Percentiles rank a stretch among this genome's conserved stretches.
phyloP scores from a whole-genome alignment of 1,284 basidiomycete genomes.

The Fistulinella cinereoalba region DNA sequence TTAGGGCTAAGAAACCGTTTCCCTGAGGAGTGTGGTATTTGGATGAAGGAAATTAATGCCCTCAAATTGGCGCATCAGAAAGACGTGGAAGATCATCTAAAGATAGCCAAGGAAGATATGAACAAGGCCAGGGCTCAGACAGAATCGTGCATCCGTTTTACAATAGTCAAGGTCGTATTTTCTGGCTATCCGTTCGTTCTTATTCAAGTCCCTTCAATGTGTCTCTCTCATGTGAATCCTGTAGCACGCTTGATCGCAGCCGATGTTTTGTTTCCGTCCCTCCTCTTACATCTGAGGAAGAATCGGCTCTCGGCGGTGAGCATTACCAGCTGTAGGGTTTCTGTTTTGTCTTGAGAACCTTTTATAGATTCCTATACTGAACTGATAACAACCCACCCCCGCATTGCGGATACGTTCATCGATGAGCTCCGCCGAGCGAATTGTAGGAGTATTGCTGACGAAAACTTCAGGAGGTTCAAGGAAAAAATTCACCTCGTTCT shows the following conservation, averaged over 20 bases:
- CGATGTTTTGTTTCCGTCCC: slow-evolving; percentile 15
- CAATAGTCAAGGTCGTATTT: slow-evolving; percentile 26
- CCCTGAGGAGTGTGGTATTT: slow-evolving; percentile 24
- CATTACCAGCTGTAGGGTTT: neutral
- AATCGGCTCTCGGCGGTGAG: slow-evolving; percentile 14
- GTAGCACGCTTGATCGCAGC: slow-evolving; percentile 21
- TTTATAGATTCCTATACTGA: slow-evolving; percentile 18
- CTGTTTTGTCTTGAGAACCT: neutral
- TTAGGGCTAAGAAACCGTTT: slow-evolving; percentile 35
- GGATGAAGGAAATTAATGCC: slow-evolving; percentile 19
- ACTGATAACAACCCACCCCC: slow-evolving; percentile 14
- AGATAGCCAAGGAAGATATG: slow-evolving; percentile 14
- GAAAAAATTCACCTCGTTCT: slow-evolving; percentile 24
- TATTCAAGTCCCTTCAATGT: neutral
- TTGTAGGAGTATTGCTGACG: slow-evolving; percentile 19
- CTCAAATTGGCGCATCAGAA: slow-evolving; percentile 8
- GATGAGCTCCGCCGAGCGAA: slow-evolving; percentile 19
- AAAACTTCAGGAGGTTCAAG: slow-evolving; percentile 24
- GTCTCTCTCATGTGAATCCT: neutral
- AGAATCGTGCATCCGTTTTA: slow-evolving; percentile 25
- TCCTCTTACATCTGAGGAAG: slow-evolving; percentile 16
- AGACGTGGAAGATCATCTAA: slow-evolving; percentile 6
- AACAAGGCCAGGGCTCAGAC: slow-evolving; percentile 4
- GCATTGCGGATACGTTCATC: slow-evolving; percentile 17
- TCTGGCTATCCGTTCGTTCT: slow-evolving; percentile 30